Percentiles rank a stretch among this genome's conserved stretches.
Evolutionary conservation across 2,329 filamentous ascomycete species (phyloP).

Genomic region (Fusarium cyanostomum): DNA sequence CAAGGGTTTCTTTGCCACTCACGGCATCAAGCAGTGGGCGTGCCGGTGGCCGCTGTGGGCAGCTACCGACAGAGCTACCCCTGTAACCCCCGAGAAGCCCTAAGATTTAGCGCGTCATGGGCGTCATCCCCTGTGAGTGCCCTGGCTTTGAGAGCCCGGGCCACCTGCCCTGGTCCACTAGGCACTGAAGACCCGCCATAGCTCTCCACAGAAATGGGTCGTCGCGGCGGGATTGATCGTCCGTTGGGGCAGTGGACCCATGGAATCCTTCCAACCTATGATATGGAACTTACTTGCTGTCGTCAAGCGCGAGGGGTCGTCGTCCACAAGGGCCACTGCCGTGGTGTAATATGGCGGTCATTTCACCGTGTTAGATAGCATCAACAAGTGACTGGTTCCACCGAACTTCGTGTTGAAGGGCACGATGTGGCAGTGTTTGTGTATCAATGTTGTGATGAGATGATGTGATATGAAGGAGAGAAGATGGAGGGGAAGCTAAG

Average conservation of each 20-base stretch:
- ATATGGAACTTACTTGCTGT: no score
- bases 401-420: conserved; percentile 7
- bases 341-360: background rate
- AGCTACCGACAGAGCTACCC: conserved; percentile 41
- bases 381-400: conserved; percentile 3
- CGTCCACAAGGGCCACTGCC: background rate
- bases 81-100: conserved; percentile 34
- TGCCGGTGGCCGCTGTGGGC: conserved; percentile 29
- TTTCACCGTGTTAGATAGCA: conserved; percentile 2
- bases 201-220: conserved; percentile 38
- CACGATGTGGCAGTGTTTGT: conserved; percentile 11
- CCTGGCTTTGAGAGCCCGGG: conserved; percentile 19
- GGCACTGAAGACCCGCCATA: conserved; percentile 32
- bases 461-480: conserved; percentile 26
- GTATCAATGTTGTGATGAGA: conserved; percentile 5
- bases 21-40: background rate
- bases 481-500: conserved; percentile 18
- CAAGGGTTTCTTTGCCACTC: conserved; percentile 16
- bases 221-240: conserved; percentile 32
- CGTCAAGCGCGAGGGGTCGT: background rate
- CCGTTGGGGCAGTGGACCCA: conserved; percentile 23
- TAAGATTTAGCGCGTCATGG: conserved; percentile 21
- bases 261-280: no score
- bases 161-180: conserved; percentile 18
- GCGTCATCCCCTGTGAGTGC: conserved; percentile 18